phyloP scores from a whole-genome alignment of 1,139 yeast species.

The Starmera stellimalicola region DNA sequence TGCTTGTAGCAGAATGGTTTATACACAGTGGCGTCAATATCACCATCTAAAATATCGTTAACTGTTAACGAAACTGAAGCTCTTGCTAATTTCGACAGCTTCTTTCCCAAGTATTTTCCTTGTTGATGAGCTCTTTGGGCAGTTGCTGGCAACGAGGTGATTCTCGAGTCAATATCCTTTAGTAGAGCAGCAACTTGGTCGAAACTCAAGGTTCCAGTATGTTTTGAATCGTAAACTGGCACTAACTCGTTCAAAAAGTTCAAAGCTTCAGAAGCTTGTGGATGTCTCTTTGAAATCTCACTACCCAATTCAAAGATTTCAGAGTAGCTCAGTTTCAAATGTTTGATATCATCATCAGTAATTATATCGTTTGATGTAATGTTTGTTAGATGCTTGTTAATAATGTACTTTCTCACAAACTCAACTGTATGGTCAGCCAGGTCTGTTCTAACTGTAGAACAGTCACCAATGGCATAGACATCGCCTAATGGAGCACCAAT shows the following conservation, averaged over 20 bases:
- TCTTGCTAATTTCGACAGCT: conserved; percentile 39
- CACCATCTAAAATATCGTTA: conserved; percentile 36
- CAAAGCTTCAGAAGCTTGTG: conserved; percentile 49
- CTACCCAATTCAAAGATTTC: conserved; percentile 37
- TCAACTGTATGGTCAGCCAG: conserved; percentile 43
- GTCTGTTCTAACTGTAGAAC: conserved; percentile 51
- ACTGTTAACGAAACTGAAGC: conserved; percentile 28
- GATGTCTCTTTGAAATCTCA: conserved; percentile 40
- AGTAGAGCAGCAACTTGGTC: conserved; percentile 39
- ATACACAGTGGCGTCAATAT: conserved; percentile 42
- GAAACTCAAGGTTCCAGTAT: conserved; percentile 38
- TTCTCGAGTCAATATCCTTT: conserved; percentile 45
- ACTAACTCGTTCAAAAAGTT: conserved; percentile 38
- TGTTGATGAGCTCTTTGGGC: conserved; percentile 64
- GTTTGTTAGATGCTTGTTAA: conserved; percentile 28
- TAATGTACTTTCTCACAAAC: conserved; percentile 31
- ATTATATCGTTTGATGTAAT: conserved; percentile 24
- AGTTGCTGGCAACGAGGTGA: conserved; percentile 58
- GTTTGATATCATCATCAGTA: conserved; percentile 33
- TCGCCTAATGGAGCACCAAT: conserved; percentile 53
- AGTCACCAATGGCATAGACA: conserved; percentile 61
- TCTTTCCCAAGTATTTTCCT: conserved; percentile 50
- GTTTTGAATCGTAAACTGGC: conserved; percentile 37
- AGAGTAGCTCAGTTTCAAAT: conserved; percentile 31
- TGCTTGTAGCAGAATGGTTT: conserved; percentile 50